Evolutionary conservation across 805 yeast species (phyloP).

Genomic region (Ogataea paraovalis): DNA sequence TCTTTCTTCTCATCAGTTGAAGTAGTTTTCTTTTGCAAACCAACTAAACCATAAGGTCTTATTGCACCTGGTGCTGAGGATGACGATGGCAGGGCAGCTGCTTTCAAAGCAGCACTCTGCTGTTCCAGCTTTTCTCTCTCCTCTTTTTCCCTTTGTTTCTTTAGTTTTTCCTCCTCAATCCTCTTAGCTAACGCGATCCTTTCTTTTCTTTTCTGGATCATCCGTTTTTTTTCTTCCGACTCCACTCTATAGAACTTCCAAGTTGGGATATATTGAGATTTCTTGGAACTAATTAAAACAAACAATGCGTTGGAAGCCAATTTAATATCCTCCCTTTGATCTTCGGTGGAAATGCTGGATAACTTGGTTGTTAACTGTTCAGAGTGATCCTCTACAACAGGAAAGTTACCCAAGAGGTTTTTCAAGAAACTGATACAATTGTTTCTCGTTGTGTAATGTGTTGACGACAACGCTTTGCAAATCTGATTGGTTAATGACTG

Average conservation of each 20-base stretch:
- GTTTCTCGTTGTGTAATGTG: conserved; percentile 72
- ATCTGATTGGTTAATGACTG: conserved; percentile 41
- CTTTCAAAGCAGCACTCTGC: conserved; percentile 8
- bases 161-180: conserved; percentile 15
- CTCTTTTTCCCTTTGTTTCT: conserved; percentile 15
- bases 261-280: conserved; percentile 44
- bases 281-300: conserved; percentile 58
- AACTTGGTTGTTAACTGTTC: conserved; percentile 45
- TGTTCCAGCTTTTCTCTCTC: conserved; percentile 3
- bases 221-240: conserved; percentile 37
- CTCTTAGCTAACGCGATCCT: conserved; percentile 12
- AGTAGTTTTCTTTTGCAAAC: conserved; percentile 15
- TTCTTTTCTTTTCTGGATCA: conserved; percentile 20
- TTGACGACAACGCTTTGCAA: conserved; percentile 38
- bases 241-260: conserved; percentile 55
- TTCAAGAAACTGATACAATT: conserved; percentile 78
- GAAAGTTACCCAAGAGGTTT: conserved; percentile 55
- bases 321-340: conserved; percentile 73
- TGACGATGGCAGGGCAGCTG: conserved; percentile 6
- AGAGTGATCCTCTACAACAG: conserved; percentile 65
- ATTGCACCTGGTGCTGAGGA: conserved; percentile 2
- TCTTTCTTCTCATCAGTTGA: background rate
- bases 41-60: conserved; percentile 31
- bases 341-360: conserved; percentile 44
- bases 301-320: conserved; percentile 69